Percentiles rank a stretch among this genome's conserved stretches.
These are phyloP conservation scores for Phlebiopsis gigantea DNA, from an alignment of 768 basidiomycete species.

Conservation along the genomic window DNA sequence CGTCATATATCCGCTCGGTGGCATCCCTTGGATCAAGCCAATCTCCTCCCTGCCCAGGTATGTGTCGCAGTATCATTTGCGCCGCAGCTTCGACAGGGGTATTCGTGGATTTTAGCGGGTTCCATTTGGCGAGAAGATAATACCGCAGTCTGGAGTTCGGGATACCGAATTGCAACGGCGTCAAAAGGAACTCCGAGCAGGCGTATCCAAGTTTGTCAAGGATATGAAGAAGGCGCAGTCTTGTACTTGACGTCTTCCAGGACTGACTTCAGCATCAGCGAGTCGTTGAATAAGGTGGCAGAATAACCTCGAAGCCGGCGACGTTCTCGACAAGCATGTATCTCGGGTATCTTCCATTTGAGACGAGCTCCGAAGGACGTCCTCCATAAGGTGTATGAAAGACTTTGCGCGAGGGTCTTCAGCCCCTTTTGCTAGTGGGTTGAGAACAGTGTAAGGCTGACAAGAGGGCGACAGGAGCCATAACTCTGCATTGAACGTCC, in stretches of 20 bases:
- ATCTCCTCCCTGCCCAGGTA: conserved; percentile 42
- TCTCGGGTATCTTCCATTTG: conserved; percentile 41
- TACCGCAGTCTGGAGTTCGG: conserved; percentile 82
- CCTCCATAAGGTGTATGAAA: conserved; percentile 65
- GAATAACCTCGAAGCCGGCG: conserved; percentile 70
- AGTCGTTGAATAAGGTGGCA: neutral
- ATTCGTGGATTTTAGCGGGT: conserved; percentile 34
- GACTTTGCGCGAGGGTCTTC: conserved; percentile 71
- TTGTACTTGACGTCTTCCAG: conserved; percentile 58
- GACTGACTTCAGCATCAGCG: conserved; percentile 6
- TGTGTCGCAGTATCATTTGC: conserved; percentile 40
- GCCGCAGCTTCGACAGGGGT: conserved; percentile 12
- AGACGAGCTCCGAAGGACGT: conserved; percentile 52
- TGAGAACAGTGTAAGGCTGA: conserved; percentile 80
- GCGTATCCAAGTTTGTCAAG: conserved; percentile 52
- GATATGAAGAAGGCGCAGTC: conserved; percentile 45
- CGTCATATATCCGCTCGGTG: conserved; percentile 4
- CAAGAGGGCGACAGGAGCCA: conserved; percentile 84
- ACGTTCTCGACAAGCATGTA: conserved; percentile 76
- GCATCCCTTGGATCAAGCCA: conserved; percentile 37
- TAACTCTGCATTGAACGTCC: conserved; percentile 45
- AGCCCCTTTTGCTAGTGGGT: conserved; percentile 64
- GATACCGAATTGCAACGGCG: conserved; percentile 72
- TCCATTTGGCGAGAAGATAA: conserved; percentile 64
- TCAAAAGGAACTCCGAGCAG: conserved; percentile 59